phyloP scores from a whole-genome alignment of 768 basidiomycete genomes.

The Candolleomyces aberdarensis region DNA sequence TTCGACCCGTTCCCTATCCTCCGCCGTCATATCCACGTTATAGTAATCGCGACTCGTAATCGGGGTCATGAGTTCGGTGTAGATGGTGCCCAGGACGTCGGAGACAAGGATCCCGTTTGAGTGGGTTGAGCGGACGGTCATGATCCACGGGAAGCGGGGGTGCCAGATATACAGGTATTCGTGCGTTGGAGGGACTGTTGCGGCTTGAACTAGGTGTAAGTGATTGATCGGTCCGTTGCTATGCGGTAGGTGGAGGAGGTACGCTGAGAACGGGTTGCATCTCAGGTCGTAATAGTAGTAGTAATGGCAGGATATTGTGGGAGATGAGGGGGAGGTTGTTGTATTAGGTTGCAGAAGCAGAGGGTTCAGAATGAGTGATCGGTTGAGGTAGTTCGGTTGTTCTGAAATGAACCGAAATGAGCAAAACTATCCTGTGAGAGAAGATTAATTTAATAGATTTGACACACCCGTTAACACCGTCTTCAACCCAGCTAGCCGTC shows the following conservation, averaged over 20 bases:
- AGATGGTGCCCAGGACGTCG: slow-evolving; percentile 10
- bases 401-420: background rate
- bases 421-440: background rate
- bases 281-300: slow-evolving; percentile 8
- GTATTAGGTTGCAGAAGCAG: background rate
- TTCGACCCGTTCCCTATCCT: slow-evolving; percentile 12
- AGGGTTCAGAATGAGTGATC: background rate
- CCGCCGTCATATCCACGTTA: slow-evolving; percentile 10
- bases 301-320: background rate
- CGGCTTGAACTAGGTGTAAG: slow-evolving; percentile 12
- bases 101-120: slow-evolving; percentile 9
- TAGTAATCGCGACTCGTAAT: slow-evolving; percentile 13
- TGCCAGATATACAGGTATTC: slow-evolving; percentile 10
- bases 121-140: slow-evolving; percentile 8
- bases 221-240: slow-evolving; percentile 9
- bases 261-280: background rate
- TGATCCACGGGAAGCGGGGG: slow-evolving; percentile 14
- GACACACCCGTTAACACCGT: background rate
- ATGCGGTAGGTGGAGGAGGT: slow-evolving; percentile 2
- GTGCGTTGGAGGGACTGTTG: slow-evolving; percentile 8
- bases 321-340: background rate
- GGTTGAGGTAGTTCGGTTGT: background rate
- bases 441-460: background rate
- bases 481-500: background rate
- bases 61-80: slow-evolving; percentile 3